phyloP scores from a whole-genome alignment of 768 basidiomycete species.

The Lactarius tabidus region DNA sequence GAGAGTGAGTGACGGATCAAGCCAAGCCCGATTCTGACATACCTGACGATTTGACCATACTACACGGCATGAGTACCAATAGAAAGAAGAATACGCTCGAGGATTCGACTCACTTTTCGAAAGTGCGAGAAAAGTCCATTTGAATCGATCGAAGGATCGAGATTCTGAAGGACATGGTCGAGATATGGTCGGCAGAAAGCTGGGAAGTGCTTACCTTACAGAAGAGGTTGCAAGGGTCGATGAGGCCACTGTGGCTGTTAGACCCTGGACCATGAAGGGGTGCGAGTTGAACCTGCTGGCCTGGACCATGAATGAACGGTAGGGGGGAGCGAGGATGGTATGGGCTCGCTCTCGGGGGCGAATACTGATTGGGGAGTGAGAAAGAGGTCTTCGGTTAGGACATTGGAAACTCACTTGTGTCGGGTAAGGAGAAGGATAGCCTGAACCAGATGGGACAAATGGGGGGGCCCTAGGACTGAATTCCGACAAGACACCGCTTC shows the following conservation, averaged over 20 bases:
- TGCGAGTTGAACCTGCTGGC: slow-evolving; percentile 85
- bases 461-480: slow-evolving; percentile 72
- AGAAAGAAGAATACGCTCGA: slow-evolving; percentile 1
- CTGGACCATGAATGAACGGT: slow-evolving; percentile 78
- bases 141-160: slow-evolving; percentile 81
- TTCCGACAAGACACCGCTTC: slow-evolving; percentile 51
- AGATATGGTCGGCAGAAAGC: slow-evolving; percentile 12
- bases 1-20: slow-evolving; percentile 5
- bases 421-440: slow-evolving; percentile 51
- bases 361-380: slow-evolving; percentile 46
- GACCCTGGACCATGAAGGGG: slow-evolving; percentile 73
- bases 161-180: slow-evolving; percentile 49
- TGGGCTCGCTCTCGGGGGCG: slow-evolving; percentile 56
- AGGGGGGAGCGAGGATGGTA: slow-evolving; percentile 40
- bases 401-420: slow-evolving; percentile 43
- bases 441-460: slow-evolving; percentile 69
- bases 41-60: slow-evolving; percentile 91
- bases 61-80: slow-evolving; percentile 30
- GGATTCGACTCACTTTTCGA: slow-evolving; percentile 51
- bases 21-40: slow-evolving; percentile 18
- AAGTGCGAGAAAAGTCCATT: slow-evolving; percentile 82
- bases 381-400: slow-evolving; percentile 3
- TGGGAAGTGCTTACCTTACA: slow-evolving; percentile 57
- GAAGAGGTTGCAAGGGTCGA: slow-evolving; percentile 88
- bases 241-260: slow-evolving; percentile 78